A percentile compares a stretch with the other conserved stretches of the same genome.
Conservation (phyloP, 345 rosid genomes). For the Hibiscus mutabilis region DNA sequence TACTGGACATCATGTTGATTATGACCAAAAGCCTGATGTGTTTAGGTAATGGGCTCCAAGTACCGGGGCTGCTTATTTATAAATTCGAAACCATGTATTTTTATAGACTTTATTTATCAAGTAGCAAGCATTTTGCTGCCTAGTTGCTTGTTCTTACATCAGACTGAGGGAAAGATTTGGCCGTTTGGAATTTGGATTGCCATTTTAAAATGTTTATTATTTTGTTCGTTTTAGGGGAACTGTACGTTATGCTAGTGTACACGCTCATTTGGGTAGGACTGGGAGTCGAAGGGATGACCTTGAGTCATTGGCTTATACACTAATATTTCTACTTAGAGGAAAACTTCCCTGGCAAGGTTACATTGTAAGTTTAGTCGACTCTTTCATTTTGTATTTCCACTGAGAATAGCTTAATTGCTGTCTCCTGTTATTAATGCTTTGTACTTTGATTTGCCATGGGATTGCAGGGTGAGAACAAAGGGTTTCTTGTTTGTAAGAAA, state of each 20-base stretch:
- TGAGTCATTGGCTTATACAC: slow-evolving; percentile 94
- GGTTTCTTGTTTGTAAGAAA: slow-evolving; percentile 64
- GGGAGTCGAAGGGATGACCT: slow-evolving; percentile 93
- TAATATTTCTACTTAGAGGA: slow-evolving; percentile 86
- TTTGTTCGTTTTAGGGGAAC: slow-evolving; percentile 56
- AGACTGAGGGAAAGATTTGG: background rate
- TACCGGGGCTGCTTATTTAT: background rate
- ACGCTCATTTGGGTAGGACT: slow-evolving; percentile 95
- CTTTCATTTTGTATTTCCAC: slow-evolving; percentile 1
- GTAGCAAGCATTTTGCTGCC: too few species aligned
- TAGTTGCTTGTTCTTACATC: background rate
- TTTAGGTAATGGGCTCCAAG: slow-evolving; percentile 46
- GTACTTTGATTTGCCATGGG: background rate
- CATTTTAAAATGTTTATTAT: background rate
- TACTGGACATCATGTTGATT: slow-evolving; percentile 78
- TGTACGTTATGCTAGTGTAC: slow-evolving; percentile 91
- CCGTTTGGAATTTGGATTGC: background rate
- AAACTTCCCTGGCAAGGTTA: slow-evolving; percentile 91
- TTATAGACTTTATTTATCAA: too few species aligned
- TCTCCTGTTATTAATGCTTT: background rate
- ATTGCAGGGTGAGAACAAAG: slow-evolving; percentile 56
- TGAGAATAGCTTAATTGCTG: background rate
- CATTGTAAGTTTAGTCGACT: slow-evolving; percentile 16
- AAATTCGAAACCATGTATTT: too few species aligned
- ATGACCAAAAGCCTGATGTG: slow-evolving; percentile 97